These are phyloP conservation scores for Mimosa bimucronata DNA, from an alignment of 306 rosid species.

Conservation along the genomic window DNA sequence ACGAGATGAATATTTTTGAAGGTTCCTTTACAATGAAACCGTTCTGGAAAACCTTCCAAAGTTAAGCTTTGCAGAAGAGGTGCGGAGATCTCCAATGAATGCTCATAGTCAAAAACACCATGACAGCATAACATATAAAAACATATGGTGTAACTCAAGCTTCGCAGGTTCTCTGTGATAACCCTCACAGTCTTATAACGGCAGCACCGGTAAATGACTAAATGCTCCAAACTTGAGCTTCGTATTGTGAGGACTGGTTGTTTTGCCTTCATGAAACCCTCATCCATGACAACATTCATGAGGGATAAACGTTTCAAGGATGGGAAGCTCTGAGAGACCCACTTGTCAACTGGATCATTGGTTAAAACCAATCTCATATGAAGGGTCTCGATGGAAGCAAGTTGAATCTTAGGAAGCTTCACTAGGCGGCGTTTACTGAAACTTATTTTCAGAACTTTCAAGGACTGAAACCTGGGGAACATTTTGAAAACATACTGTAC, in stretches of 20 bases:
- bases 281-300: background rate
- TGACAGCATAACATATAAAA: background rate
- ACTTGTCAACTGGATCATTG: background rate
- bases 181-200: too few relatives aligned
- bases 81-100: background rate
- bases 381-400: background rate
- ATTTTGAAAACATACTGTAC: background rate
- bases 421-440: background rate
- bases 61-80: background rate
- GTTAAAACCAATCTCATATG: background rate
- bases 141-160: background rate
- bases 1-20: background rate
- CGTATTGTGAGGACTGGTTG: background rate
- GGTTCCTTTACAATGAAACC: background rate
- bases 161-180: background rate
- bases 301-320: background rate
- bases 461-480: background rate
- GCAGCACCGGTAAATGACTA: background rate
- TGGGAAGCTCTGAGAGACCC: background rate
- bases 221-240: background rate
- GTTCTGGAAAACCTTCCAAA: background rate
- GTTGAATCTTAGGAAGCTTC: background rate
- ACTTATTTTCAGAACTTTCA: background rate
- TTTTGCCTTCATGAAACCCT: background rate
- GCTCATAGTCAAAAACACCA: background rate